These are phyloP conservation scores for Magnusiomyces tetraspermus DNA, from an alignment of 1,139 yeast species.

Conservation along the genomic window DNA sequence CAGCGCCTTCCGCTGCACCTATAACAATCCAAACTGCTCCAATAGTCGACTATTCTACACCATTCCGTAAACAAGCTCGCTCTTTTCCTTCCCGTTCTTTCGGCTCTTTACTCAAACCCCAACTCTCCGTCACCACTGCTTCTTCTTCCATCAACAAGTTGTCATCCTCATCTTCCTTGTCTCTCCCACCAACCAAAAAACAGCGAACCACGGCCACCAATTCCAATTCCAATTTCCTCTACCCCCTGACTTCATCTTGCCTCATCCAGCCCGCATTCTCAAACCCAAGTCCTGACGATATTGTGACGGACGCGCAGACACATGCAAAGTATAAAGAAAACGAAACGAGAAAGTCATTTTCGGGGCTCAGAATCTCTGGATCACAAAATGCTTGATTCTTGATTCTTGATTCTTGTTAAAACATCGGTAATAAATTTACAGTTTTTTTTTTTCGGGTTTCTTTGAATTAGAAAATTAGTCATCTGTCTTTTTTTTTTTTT, in stretches of 20 bases:
- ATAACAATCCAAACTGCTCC: conserved; percentile 6
- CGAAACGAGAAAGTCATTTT: too few species aligned
- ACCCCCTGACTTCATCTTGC: neutral
- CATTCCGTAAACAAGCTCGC: neutral
- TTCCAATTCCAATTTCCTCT: conserved; percentile 5
- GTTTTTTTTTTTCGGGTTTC: too few species aligned
- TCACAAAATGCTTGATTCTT: too few species aligned
- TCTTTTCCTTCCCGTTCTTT: too few species aligned
- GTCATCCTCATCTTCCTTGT: neutral
- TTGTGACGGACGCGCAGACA: conserved; percentile 52
- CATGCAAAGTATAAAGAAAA: conserved; percentile 16
- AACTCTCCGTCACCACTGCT: too few species aligned
- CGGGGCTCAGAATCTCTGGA: too few species aligned
- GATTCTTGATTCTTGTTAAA: too few species aligned
- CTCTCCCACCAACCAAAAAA: neutral
- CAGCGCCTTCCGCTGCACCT: conserved; percentile 13
- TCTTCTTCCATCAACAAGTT: too few species aligned
- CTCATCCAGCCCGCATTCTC: conserved; percentile 39
- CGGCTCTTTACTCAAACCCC: too few species aligned
- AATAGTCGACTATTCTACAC: neutral
- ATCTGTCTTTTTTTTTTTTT: too few species aligned
- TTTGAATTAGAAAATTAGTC: too few species aligned
- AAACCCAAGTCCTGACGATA: conserved; percentile 82
- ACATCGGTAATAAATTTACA: too few species aligned
- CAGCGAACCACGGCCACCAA: neutral